Percentiles rank a stretch among this genome's conserved stretches.
Evolutionary conservation across 345 rosid genomes (phyloP).

Genomic region (Lepidium africanum): DNA sequence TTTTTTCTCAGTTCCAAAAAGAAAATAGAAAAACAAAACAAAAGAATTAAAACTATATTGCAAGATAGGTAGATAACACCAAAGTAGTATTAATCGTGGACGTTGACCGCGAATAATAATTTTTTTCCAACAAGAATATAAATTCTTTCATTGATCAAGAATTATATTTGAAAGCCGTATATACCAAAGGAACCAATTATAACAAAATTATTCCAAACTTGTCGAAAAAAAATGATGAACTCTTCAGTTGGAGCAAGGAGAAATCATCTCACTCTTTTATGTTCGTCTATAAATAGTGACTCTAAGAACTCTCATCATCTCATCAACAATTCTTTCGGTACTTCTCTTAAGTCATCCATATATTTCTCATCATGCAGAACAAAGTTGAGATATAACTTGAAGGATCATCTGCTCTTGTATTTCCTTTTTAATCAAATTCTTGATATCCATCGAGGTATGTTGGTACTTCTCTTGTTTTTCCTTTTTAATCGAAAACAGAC

Average conservation of each 20-base stretch:
- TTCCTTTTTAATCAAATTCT: not conserved
- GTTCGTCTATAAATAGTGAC: conserved; percentile 21
- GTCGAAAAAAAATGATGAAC: not conserved
- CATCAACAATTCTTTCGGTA: not conserved
- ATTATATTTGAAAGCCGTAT: not conserved
- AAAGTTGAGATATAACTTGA: not conserved
- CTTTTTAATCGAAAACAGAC: not conserved
- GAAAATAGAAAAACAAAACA: not conserved
- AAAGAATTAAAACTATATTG: not conserved
- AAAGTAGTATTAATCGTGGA: not conserved
- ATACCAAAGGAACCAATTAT: conserved; percentile 1
- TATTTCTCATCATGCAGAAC: not conserved
- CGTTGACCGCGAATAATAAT: not conserved
- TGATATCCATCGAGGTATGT: not conserved
- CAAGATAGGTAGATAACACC: not conserved
- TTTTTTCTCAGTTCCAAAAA: too few relatives aligned
- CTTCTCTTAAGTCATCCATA: not conserved
- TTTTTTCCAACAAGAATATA: not conserved
- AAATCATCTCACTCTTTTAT: not conserved
- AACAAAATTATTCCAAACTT: conserved; percentile 18
- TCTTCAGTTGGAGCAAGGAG: not conserved
- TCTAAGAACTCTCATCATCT: conserved; percentile 4
- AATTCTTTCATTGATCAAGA: not conserved
- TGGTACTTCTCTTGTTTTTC: not conserved
- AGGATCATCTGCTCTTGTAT: not conserved